These are phyloP conservation scores for Xylariaceae sp. DNA, from an alignment of 2,329 filamentous ascomycete species.

Conservation along the genomic window DNA sequence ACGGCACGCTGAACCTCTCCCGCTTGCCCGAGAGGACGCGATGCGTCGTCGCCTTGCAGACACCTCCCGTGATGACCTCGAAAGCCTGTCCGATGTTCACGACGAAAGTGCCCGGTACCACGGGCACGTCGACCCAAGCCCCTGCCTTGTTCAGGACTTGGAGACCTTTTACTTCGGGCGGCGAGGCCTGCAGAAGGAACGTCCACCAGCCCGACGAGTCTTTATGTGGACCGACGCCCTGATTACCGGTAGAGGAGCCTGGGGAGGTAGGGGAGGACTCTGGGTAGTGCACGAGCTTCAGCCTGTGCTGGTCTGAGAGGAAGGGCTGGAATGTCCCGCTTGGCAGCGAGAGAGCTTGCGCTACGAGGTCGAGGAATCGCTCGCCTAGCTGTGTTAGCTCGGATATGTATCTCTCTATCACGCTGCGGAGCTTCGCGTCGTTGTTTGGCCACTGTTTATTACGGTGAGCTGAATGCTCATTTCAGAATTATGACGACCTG, in stretches of 20 bases:
- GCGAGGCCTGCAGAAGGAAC: constrained; percentile 66
- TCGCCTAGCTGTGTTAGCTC: constrained; percentile 58
- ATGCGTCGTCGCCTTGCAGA: constrained; percentile 60
- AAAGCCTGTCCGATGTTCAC: constrained; percentile 66
- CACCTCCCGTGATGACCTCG: constrained; percentile 61
- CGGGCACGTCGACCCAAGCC: constrained; percentile 58
- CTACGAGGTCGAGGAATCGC: constrained; percentile 62
- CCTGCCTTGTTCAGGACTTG: constrained; percentile 58
- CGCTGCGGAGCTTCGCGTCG: constrained; percentile 44
- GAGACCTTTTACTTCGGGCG: constrained; percentile 55
- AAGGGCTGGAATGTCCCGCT: constrained; percentile 58
- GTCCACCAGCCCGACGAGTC: constrained; percentile 70
- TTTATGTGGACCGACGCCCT: constrained; percentile 68
- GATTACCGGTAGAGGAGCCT: constrained; percentile 33
- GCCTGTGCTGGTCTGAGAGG: constrained; percentile 62
- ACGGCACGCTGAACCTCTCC: constrained; percentile 53
- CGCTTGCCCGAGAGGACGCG: constrained; percentile 46
- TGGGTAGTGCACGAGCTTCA: constrained; percentile 65
- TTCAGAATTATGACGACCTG: too few relatives aligned
- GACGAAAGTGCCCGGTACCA: constrained; percentile 57
- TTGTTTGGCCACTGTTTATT: constrained; percentile 50
- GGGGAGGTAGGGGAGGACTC: constrained; percentile 26
- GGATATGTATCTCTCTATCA: constrained; percentile 56
- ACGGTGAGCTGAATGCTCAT: not conserved
- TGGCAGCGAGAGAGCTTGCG: constrained; percentile 59